Percentiles rank a stretch among this genome's conserved stretches.
Evolutionary conservation across 2,329 filamentous ascomycete species (phyloP).

Genomic region (Cryphonectria naterciae): DNA sequence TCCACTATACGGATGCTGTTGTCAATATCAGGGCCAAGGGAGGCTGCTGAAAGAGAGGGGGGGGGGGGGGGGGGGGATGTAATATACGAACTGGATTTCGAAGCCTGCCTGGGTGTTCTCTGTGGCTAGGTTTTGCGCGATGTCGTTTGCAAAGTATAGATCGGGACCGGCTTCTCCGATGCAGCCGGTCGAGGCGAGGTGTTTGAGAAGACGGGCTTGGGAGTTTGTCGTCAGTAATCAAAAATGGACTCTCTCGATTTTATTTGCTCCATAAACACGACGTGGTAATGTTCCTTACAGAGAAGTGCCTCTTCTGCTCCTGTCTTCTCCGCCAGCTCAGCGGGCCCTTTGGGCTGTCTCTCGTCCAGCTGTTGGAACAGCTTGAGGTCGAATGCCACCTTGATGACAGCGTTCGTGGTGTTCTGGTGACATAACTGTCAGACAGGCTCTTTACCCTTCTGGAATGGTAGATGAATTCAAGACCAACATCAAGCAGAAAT

Average conservation of each 20-base stretch:
- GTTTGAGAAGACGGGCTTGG: constrained; percentile 15
- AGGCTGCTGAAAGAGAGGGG: background rate
- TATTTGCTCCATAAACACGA: background rate
- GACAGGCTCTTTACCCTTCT: background rate
- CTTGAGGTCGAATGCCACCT: constrained; percentile 6
- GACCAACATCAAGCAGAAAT: constrained; percentile 12
- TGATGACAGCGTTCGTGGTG: background rate
- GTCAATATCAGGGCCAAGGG: background rate
- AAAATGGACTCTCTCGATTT: background rate
- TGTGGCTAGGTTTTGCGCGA: background rate
- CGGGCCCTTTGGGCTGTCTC: background rate
- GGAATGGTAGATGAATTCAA: background rate
- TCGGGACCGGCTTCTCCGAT: constrained; percentile 12
- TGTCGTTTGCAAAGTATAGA: constrained; percentile 5
- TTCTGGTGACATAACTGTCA: background rate
- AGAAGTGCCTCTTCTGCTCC: constrained; percentile 9
- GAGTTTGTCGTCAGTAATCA: background rate
- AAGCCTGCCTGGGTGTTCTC: background rate
- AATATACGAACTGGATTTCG: constrained; percentile 5
- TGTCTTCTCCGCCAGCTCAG: constrained; percentile 14
- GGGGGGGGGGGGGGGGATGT: too few relatives aligned
- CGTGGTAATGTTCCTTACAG: background rate
- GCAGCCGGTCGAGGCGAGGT: constrained; percentile 4
- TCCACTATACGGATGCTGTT: background rate
- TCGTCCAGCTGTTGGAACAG: background rate